Percentiles rank a stretch among this genome's conserved stretches.
phyloP scores from a whole-genome alignment of 2,329 filamentous ascomycete genomes.

The Tympanopsis confertula region DNA sequence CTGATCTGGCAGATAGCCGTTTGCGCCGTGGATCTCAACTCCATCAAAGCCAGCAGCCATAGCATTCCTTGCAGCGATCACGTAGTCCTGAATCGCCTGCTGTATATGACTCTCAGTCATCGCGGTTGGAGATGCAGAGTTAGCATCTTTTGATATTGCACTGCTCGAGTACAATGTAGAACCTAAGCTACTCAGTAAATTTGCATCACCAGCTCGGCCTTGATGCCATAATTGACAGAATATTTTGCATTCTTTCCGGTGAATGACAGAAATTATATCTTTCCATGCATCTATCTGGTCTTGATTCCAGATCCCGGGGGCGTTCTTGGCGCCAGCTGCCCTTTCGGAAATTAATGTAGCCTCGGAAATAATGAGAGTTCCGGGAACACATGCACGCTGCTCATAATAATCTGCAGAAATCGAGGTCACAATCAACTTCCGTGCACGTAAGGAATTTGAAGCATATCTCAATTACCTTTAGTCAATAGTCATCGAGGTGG shows the following conservation, averaged over 20 bases:
- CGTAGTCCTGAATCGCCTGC: slow-evolving; percentile 3
- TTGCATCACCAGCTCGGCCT: slow-evolving; percentile 11
- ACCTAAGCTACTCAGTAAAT: background rate
- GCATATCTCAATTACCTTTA: background rate
- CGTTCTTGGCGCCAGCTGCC: slow-evolving; percentile 29
- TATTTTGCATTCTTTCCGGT: slow-evolving; percentile 16
- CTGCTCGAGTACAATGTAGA: background rate
- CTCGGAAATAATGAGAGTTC: slow-evolving; percentile 39
- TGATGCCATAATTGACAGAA: slow-evolving; percentile 21
- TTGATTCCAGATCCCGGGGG: slow-evolving; percentile 35
- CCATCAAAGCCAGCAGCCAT: slow-evolving; percentile 13
- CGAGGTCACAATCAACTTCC: too few relatives aligned
- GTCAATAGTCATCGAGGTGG: slow-evolving; percentile 20
- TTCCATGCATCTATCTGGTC: slow-evolving; percentile 17
- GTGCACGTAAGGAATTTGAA: too few relatives aligned
- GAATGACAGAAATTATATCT: slow-evolving; percentile 16
- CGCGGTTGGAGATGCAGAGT: slow-evolving; percentile 3
- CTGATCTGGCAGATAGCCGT: slow-evolving; percentile 16
- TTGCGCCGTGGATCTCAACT: slow-evolving; percentile 14
- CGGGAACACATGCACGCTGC: slow-evolving; percentile 34
- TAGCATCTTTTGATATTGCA: background rate
- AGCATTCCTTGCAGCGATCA: slow-evolving; percentile 8
- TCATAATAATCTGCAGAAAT: slow-evolving; percentile 36
- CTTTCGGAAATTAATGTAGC: slow-evolving; percentile 31
- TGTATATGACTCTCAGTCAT: slow-evolving; percentile 9